phyloP scores from a whole-genome alignment of 2,329 filamentous ascomycete genomes.

The Nothomitra cinnamomea region DNA sequence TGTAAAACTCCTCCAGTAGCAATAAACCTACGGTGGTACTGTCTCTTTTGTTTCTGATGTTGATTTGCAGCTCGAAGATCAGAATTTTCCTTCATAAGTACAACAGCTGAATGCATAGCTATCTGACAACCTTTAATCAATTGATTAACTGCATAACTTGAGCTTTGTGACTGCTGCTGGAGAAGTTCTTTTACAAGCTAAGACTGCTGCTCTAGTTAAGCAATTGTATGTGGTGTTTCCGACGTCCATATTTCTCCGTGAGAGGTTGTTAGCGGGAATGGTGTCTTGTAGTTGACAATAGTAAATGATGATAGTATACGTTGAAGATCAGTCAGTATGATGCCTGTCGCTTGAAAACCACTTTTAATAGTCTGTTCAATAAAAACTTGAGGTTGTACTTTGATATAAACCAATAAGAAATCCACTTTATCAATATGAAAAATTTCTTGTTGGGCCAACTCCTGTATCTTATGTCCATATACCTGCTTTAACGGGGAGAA shows the following conservation, averaged over 20 bases:
- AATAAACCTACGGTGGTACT: too few species aligned
- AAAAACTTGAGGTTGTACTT: constrained; percentile 15
- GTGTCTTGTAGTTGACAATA: constrained; percentile 5
- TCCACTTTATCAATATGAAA: constrained; percentile 18
- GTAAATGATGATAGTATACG: neutral
- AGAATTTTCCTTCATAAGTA: too few species aligned
- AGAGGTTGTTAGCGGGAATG: constrained; percentile 5
- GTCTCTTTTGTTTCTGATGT: too few species aligned
- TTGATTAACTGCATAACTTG: constrained; percentile 10
- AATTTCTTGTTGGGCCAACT: constrained; percentile 16
- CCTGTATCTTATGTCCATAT: constrained; percentile 18
- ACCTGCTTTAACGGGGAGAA: constrained; percentile 21
- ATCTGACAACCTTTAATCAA: constrained; percentile 11
- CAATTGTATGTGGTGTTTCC: constrained; percentile 9
- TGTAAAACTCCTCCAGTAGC: too few species aligned
- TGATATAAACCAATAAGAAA: constrained; percentile 16
- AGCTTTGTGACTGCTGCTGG: constrained; percentile 5
- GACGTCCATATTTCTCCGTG: constrained; percentile 3
- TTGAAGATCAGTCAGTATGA: constrained; percentile 13
- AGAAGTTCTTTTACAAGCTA: constrained; percentile 4
- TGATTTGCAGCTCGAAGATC: too few species aligned
- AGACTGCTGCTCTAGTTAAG: constrained; percentile 8
- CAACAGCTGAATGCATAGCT: constrained; percentile 8
- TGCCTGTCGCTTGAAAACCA: constrained; percentile 18
- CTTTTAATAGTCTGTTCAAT: constrained; percentile 16